Percentiles rank a stretch among this genome's conserved stretches.
phyloP scores from a whole-genome alignment of 2,329 filamentous ascomycete species.

The Curvularia spicifera region DNA sequence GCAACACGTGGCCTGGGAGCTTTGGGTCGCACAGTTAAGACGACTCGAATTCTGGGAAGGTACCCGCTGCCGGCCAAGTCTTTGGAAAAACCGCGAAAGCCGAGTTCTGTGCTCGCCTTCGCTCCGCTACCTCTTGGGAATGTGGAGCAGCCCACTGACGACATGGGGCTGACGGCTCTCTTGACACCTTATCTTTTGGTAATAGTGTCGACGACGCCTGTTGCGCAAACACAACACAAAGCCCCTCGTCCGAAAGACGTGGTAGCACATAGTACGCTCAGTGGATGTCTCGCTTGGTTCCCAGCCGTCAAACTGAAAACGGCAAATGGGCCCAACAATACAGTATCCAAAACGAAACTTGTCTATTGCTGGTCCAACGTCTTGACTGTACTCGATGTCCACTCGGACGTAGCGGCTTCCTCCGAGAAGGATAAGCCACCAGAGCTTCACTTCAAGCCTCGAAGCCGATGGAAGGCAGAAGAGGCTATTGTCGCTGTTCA shows the following conservation, averaged over 20 bases:
- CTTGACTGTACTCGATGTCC: constrained; percentile 89
- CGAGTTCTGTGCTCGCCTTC: constrained; percentile 93
- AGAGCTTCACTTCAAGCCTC: constrained; percentile 77
- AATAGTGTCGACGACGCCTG: constrained; percentile 94
- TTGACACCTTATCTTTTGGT: constrained; percentile 94
- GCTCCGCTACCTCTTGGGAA: constrained; percentile 92
- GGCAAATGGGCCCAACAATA: constrained; percentile 67
- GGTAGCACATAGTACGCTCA: constrained; percentile 86
- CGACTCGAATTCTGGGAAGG: constrained; percentile 85
- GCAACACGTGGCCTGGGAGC: constrained; percentile 89
- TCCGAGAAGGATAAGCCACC: constrained; percentile 76
- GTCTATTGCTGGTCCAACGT: constrained; percentile 99
- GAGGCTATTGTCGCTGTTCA: constrained; percentile 96
- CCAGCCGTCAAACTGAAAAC: constrained; percentile 91
- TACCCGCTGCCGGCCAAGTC: constrained; percentile 76
- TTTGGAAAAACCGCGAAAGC: constrained; percentile 74
- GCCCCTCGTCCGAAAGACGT: constrained; percentile 89
- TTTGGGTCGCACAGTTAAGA: constrained; percentile 84
- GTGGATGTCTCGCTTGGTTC: constrained; percentile 95
- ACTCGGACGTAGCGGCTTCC: constrained; percentile 63
- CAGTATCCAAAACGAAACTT: constrained; percentile 81
- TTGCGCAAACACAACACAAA: constrained; percentile 97
- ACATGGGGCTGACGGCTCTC: constrained; percentile 90
- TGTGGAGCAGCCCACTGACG: constrained; percentile 84
- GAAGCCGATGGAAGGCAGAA: constrained; percentile 90